Evolutionary conservation across 768 basidiomycete genomes (phyloP), one percentile per base, ranked within the genome.

Genomic region (Serendipita indica): DNA sequence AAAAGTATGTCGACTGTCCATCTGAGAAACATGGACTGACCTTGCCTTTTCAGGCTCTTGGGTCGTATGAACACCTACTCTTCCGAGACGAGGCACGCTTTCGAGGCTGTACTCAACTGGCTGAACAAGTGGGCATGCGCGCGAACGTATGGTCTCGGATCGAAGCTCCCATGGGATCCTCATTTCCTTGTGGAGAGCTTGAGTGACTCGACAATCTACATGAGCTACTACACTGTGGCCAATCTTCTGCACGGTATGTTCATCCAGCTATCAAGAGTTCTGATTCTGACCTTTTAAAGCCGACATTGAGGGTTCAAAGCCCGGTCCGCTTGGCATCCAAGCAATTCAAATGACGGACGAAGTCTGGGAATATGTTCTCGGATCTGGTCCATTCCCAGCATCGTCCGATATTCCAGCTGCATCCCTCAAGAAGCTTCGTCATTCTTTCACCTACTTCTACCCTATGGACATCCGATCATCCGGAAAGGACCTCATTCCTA

Each of bases 121-220:
- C 73, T 99, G 72, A 91, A 91, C 66, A 80, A 99, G 70, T 99
- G 96, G 96, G 96, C 96, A 1, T 99, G 96, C 69, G 94, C 96
- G n/a, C 80, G 96, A 35, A 90, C 89, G 3, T 98, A 93, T 69
- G 96, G 96, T 58, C 75, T 99, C 64, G 96, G 96, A 18, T 91
- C 93, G 2, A 86, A 86, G 66, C 73, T 99, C 60, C 96, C 96
- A 2, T 99, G 94, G 93, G 96, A 98, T 67, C 86, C 85, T 16
- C 82, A 89, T 57, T 97, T 93, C 79, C 76, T 98, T 67, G 93
- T 99, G 43, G 96, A 99, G 71, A 91, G 89, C 63, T 71, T 98
- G 68, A 93, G 89, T 64, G 96, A 99, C 71, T 97, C 94, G 4
- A 98, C 94, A 6, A 84, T 98, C 68, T 99, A 99, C 73, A 97